Evolutionary conservation across 2,329 filamentous ascomycete species (phyloP), one percentile per base, ranked within the genome.

Genomic region (Diplodia mutila): DNA sequence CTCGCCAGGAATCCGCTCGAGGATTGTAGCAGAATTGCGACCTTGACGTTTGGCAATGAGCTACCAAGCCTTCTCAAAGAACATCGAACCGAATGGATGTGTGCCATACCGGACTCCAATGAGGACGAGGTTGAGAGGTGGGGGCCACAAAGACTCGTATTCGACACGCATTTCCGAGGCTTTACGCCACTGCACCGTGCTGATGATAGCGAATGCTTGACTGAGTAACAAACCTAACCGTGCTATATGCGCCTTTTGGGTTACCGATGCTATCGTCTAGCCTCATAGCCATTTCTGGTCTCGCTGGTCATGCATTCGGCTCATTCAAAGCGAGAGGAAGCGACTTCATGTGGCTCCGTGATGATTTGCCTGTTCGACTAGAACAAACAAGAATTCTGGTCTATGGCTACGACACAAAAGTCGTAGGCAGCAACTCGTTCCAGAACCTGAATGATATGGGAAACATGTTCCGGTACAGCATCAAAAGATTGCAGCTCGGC

Each of bases 281-380:
- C 65, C 21, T 69, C 42, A 61, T 72, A 37, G 61, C 70, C 2
- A 9, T 72, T 12, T 67, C 37, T 8, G 73, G 72, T 4, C 71
- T 76, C 11, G 73, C 71, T 23, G 70, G 72, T 5, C 39, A 42
- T 3, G 39, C 39, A 8, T 42, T 42, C 0, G 39, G 39, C 39
- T 16, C 74, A 76, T 78, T 77, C 65, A 76, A 76, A 61, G 72
- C 73, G 25, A 68, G 67, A 54, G 67, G 57, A 7, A 71, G 71
- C 4, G 12, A 48, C 3, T 67, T 74, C 46, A 75, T 76, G 74
- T 77, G 76, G 75, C 68, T 77, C 8, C 71, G 72, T 32, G 75
- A 77, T 64, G 39, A 71, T 2, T 71, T 77, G 5, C 71, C 72
- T 0, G 23, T 67, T 8, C 69, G 76, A 54, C 21, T 77, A 18